Evolutionary conservation across 306 rosid species (phyloP), one percentile per base, ranked within the genome.

Genomic region (Prunus salicina): DNA sequence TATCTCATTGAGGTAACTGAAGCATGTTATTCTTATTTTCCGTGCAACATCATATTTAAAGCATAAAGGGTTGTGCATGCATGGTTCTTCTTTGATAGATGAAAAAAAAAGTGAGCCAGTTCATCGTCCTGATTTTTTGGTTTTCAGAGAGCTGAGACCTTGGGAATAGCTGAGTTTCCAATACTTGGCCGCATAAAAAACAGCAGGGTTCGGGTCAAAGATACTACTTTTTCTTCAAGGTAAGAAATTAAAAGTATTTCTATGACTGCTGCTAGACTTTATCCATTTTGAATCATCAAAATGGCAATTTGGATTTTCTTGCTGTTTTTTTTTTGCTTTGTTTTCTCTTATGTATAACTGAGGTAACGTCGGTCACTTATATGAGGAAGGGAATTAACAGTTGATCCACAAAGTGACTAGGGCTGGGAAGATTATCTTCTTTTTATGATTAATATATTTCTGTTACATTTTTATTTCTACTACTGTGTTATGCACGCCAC

Each of bases 211-310:
- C 92, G 97, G 56, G 89, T 95, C 67, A 95, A 88, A 79, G 97
- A 95, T 80, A 88, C 98, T 64, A 95, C 98, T 57, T 95, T 95
- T 81, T 95, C 98, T 60, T 95, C 98, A 69, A 90, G 98, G 97
- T 95, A 84, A 84, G 67, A 62, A 45, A 50, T 50, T 64, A 20
- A 14, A 52, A 12, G 51, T 67, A n/a, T 2, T 43, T 43, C 0
- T 8, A 15, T 43, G 43, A n/a, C 30, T 71, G 7, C 53, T 53
- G n/a, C 7, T 53, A 53, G 47, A 28, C 43, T 70, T 12, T 12
- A 51, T 58, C 64, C 19, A 14, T 62, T 13, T 62, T 28, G 12
- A 7, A 62, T 15, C 5, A 27, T 62, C 0, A 5, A 8, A 14
- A 28, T 62, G 43, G 43, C 25, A 3, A 18, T 32, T 38, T 32